A percentile compares a stretch with the other conserved stretches of the same genome.
phyloP scores from a whole-genome alignment of 1,284 basidiomycete genomes.

The Cryptococcus depauperatus region DNA sequence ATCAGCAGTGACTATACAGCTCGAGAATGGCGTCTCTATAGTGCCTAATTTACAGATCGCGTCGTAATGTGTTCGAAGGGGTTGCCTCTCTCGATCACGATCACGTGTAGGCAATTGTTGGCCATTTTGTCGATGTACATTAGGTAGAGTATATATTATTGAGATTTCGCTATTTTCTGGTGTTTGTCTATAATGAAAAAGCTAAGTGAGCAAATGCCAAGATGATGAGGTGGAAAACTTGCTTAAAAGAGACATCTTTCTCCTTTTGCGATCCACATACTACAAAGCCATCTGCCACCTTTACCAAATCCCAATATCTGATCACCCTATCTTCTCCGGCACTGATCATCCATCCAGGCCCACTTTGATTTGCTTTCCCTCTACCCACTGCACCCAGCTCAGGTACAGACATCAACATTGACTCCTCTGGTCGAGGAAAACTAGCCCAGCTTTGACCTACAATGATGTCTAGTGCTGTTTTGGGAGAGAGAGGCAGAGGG shows the following conservation, averaged over 20 bases:
- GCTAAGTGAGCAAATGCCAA: not conserved
- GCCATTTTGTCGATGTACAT: constrained; percentile 16
- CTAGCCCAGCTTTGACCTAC: constrained; percentile 28
- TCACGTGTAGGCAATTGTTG: constrained; percentile 6
- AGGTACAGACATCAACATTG: constrained; percentile 21
- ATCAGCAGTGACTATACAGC: constrained; percentile 41
- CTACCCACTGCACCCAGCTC: constrained; percentile 8
- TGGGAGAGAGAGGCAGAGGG: constrained; percentile 9
- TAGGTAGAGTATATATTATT: constrained; percentile 29
- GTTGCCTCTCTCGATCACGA: constrained; percentile 20
- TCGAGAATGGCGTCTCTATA: constrained; percentile 42
- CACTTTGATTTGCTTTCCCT: not conserved
- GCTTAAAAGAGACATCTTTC: constrained; percentile 39
- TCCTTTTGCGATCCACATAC: constrained; percentile 40
- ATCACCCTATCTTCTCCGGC: constrained; percentile 42
- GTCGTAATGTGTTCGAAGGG: constrained; percentile 43
- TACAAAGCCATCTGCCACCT: constrained; percentile 33
- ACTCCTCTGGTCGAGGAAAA: constrained; percentile 13
- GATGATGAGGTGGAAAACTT: constrained; percentile 1
- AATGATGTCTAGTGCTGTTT: constrained; percentile 22
- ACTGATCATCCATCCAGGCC: constrained; percentile 36
- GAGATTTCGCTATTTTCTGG: constrained; percentile 6
- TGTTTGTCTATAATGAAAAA: constrained; percentile 1
- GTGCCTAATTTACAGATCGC: constrained; percentile 35
- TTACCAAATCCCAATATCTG: constrained; percentile 39